Base-by-base conservation (phyloP, 768 basidiomycete genomes). In the Pilatotrama ljubarskyi region DNA sequence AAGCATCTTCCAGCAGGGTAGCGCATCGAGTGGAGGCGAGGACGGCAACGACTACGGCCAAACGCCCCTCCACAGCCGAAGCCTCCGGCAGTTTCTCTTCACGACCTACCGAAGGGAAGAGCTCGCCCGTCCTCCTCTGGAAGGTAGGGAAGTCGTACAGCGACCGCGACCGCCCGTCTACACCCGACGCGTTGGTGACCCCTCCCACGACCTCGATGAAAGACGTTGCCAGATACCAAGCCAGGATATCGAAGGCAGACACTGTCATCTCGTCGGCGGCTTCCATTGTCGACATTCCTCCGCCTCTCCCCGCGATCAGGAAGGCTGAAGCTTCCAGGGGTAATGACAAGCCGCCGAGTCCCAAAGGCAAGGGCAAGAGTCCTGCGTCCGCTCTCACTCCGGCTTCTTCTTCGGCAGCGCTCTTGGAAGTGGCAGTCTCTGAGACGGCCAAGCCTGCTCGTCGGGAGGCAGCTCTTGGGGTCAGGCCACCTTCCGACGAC, bases 211-310 rank as follows among this genome's bases (percentile, higher is more conserved):
- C 24, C 36, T 42, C 55, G 15, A 8, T 56, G 17, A 37, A 36
- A 32, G 54, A 48, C 18, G 55, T 48, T 15, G 25, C 46, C 1
- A 29, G n/a, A 18, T 46, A 41, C 22, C 55, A 40, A 2, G 36
- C 38, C 8, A 25, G 55, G 17, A 18, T 56, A 22, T 56, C 55
- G 46, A 56, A 48, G 46, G 46, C 55, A 11, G 55, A 56, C 25
- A 56, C 55, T 4, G 55, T 56, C 13, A 10, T 56, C 24, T 56
- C 55, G 17, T 14, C 35, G 1, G 55, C 18, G 32, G 55, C 36
- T 24, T 48, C 55, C 32, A 32, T 56, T n/a, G 15, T 32, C 24
- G 11, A 48, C 7, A 22, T 18, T 11, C 46, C 36, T 35, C 47
- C 55, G 13, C 37, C 55, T 7, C 47, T 56, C 13, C 55, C 46